Evolutionary conservation across 1,284 basidiomycete genomes (phyloP), one percentile per base, ranked within the genome.

Genomic region (Gomphus bonarii): DNA sequence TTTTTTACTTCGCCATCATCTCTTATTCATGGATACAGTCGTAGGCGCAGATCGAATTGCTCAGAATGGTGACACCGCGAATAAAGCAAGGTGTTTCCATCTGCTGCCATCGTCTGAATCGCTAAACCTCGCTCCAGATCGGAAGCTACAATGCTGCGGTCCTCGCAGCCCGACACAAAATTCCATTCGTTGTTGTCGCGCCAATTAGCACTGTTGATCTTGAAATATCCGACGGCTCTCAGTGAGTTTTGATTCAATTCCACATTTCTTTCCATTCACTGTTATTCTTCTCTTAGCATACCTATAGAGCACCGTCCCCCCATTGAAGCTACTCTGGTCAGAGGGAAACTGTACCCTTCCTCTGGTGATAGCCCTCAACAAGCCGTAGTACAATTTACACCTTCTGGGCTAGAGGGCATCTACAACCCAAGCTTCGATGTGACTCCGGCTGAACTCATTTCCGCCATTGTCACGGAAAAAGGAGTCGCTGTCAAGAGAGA

Each of bases 341-440:
- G 91, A 28, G 93, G 93, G 0, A 80, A 82, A 8, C 68, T 86
- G 11, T 80, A 86, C 63, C 80, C 83, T 0, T 68, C 73, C 42
- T 65, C 70, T 16, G 62, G 69, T 61, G 77, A 75, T 0, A 68
- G 72, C 20, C 72, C 74, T 51, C 72, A 79, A 58, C 82, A 86
- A 63, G 80, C 80, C 0, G 78, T 82, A 47, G 84, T 91, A 20
- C 82, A 87, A 77, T 78, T 89, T 56, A 89, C 88, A 0, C 85
- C 88, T 0, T 72, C 77, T 40, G 81, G 77, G 3, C 71, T 88
- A 16, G 71, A 59, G 14, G 81, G 75, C 55, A 81, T 94, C 9
- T 93, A 94, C 70, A 97, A 95, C 69, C 92, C 93, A 3, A 89
- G 87, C 61, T 97, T 95, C 68, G 93, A 95, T 67, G 91, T 97